These are phyloP conservation scores for Neoboletus magnificus DNA, from an alignment of 768 basidiomycete species.

Conservation along the genomic window DNA sequence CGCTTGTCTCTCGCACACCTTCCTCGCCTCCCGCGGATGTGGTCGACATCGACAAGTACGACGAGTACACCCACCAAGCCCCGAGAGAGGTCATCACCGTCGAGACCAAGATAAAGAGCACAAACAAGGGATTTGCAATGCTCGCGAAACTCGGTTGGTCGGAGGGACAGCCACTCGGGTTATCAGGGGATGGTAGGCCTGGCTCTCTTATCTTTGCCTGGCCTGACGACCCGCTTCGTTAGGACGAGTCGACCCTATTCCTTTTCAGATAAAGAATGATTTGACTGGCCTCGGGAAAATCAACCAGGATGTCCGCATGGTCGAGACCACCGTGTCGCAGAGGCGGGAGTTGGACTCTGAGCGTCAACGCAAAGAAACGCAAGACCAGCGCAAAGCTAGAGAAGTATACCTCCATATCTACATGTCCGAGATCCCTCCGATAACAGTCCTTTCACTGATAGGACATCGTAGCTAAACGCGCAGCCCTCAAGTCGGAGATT, in stretches of 20 bases:
- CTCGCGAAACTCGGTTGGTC: constrained; percentile 81
- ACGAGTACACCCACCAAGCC: constrained; percentile 53
- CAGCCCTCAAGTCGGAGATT: constrained; percentile 66
- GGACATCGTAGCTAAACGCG: constrained; percentile 63
- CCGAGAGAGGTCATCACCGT: constrained; percentile 71
- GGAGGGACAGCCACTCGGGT: constrained; percentile 73
- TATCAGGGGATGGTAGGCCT: constrained; percentile 67
- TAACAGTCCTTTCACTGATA: constrained; percentile 24
- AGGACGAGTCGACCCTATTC: constrained; percentile 83
- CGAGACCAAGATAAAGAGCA: constrained; percentile 73
- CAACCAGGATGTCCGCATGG: constrained; percentile 77
- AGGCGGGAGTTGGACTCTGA: constrained; percentile 79
- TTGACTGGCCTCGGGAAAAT: constrained; percentile 76
- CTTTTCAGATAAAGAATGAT: constrained; percentile 77
- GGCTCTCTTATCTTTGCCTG: neutral
- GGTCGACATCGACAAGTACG: constrained; percentile 65
- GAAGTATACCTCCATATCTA: constrained; percentile 46
- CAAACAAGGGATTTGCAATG: constrained; percentile 79
- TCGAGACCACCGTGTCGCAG: constrained; percentile 81
- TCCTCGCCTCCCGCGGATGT: constrained; percentile 54
- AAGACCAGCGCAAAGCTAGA: constrained; percentile 67
- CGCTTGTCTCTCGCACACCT: constrained; percentile 70
- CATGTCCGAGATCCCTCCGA: constrained; percentile 7
- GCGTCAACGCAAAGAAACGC: constrained; percentile 74
- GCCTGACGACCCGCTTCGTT: neutral